Conservation (phyloP, 1,284 basidiomycete species). For the Bjerkandera adusta region DNA sequence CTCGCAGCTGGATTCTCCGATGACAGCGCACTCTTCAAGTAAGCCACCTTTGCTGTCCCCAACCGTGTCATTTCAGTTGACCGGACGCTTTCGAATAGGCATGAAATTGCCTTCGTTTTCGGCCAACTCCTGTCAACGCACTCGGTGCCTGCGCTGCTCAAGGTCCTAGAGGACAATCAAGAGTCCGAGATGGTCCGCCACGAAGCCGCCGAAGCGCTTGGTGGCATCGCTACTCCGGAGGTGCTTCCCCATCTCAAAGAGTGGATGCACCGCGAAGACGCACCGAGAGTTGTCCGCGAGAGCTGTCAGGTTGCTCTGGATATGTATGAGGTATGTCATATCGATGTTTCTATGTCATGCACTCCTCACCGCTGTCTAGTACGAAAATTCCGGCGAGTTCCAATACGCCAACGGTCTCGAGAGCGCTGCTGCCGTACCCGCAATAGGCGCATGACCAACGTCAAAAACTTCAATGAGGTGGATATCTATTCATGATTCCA, state of each 20-base stretch:
- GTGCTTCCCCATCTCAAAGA: constrained; percentile 86
- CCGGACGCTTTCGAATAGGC: constrained; percentile 46
- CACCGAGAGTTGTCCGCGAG: constrained; percentile 90
- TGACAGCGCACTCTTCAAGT: constrained; percentile 91
- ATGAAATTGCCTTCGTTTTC: constrained; percentile 98
- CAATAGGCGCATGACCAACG: constrained; percentile 1
- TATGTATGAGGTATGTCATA: constrained; percentile 85
- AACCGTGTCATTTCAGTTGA: neutral
- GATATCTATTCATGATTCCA: neutral
- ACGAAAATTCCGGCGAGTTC: constrained; percentile 90
- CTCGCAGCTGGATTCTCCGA: constrained; percentile 90
- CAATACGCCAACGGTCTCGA: constrained; percentile 72
- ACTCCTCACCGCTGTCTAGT: constrained; percentile 40
- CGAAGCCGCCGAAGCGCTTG: constrained; percentile 97
- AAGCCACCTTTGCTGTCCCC: constrained; percentile 24
- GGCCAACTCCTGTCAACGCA: constrained; percentile 92
- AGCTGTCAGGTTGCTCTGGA: constrained; percentile 97
- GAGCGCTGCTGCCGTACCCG: constrained; percentile 1
- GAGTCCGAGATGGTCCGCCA: constrained; percentile 99
- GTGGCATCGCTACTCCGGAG: constrained; percentile 92
- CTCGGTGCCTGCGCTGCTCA: constrained; percentile 83
- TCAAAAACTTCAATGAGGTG: neutral
- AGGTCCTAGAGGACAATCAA: constrained; percentile 66
- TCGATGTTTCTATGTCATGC: neutral
- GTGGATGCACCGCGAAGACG: constrained; percentile 78